Evolutionary conservation across 2,329 filamentous ascomycete species (phyloP).

Genomic region (Ceratocystis cubensis): DNA sequence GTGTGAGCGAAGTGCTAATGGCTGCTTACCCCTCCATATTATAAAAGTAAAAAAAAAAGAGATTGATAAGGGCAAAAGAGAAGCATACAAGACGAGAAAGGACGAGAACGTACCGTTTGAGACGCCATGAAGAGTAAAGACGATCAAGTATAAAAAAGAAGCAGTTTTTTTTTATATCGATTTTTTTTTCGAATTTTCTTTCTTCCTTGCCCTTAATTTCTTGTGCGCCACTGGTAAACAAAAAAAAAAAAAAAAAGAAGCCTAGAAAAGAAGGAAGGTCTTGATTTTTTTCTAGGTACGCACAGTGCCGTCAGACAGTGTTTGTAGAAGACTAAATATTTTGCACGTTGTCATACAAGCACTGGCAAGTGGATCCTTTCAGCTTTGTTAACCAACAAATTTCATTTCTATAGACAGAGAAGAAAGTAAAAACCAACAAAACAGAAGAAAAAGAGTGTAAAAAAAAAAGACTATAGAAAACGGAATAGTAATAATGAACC

Average conservation of each 20-base stretch:
- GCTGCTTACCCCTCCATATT: not conserved
- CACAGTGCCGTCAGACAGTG: not conserved
- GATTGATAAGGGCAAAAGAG: constrained; percentile 11
- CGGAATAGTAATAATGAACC: not conserved
- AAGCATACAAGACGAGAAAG: constrained; percentile 17
- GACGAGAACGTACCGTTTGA: constrained; percentile 1
- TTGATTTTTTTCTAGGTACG: not conserved
- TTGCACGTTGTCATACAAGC: not conserved
- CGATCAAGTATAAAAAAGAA: not conserved
- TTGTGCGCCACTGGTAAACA: not conserved
- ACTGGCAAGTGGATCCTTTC: not conserved
- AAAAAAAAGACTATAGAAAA: not conserved
- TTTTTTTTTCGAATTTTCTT: too few relatives aligned
- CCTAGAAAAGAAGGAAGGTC: too few relatives aligned
- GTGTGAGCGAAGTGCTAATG: not conserved
- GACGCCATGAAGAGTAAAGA: constrained; percentile 8
- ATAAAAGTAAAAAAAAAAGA: constrained; percentile 13
- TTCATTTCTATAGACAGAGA: not conserved
- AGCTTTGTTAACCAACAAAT: not conserved
- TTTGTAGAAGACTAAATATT: too few relatives aligned
- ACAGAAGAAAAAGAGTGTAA: not conserved
- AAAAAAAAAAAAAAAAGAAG: not conserved
- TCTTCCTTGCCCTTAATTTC: too few relatives aligned
- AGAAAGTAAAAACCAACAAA: not conserved
- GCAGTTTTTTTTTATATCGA: too few relatives aligned